Conservation (phyloP, 164 flowering plant species). For the Amborella trichopoda region DNA sequence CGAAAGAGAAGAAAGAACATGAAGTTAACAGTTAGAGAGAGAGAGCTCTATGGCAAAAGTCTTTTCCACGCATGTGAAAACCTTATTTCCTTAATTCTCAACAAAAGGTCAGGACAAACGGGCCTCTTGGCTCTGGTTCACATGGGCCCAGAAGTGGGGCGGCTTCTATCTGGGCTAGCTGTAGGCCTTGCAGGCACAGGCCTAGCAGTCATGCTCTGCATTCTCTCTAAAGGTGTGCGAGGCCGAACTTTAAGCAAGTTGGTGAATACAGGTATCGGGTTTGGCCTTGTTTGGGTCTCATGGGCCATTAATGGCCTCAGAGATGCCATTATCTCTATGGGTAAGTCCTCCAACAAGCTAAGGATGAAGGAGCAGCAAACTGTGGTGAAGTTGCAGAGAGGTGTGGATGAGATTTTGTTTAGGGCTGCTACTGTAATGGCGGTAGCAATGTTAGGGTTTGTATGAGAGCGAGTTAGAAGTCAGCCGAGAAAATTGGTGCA, state of each 20-base stretch:
- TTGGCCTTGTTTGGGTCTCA: conserved; percentile 83
- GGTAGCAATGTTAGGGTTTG: conserved; percentile 39
- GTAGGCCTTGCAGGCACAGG: conserved; percentile 87
- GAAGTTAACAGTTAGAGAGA: conserved; percentile 17
- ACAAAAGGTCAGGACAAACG: conserved; percentile 25
- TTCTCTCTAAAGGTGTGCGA: conserved; percentile 32
- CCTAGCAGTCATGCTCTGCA: conserved; percentile 58
- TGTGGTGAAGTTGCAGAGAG: conserved; percentile 30
- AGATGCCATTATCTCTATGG: conserved; percentile 29
- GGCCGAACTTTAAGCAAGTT: conserved; percentile 43
- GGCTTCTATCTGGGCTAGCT: conserved; percentile 57
- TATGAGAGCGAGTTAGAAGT: too few relatives aligned
- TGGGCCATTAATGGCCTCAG: conserved; percentile 61
- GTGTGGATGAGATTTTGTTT: conserved; percentile 48
- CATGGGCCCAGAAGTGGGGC: conserved; percentile 57
- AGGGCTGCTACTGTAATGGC: conserved; percentile 60
- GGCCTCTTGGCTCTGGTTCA: conserved; percentile 42
- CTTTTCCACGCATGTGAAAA: conserved; percentile 71
- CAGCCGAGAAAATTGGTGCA: too few relatives aligned
- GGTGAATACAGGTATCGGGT: conserved; percentile 48
- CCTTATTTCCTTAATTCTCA: conserved; percentile 54
- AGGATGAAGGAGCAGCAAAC: conserved; percentile 34
- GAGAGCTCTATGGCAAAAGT: conserved; percentile 47
- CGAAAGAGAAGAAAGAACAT: conserved; percentile 31
- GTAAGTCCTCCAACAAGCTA: conserved; percentile 30